Base-by-base conservation (phyloP, 768 basidiomycete genomes). In the Gloeostereum incarnatum region DNA sequence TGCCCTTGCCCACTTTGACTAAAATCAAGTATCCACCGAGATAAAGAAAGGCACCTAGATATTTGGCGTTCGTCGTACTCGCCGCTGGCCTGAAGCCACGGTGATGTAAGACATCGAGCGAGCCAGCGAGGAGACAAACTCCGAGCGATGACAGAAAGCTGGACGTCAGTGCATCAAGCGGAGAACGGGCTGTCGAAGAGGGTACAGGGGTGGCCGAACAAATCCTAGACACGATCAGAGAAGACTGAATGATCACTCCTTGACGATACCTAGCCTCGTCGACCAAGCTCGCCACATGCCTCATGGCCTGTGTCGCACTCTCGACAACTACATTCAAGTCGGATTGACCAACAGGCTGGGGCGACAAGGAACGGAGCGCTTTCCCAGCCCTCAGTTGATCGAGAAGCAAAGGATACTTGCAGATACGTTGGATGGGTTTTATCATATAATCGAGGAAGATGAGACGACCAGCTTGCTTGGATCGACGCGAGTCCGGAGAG, bases 361-460 rank as follows among this genome's bases (percentile, higher is more conserved):
- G 46, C 13, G 39, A 31, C 19, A 45, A 50, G 9, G 50, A 44
- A 26, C 50, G 52, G 20, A 59, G 38, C 10, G 54, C 41, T 44
- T 62, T 62, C 10, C 59, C 51, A 3, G 62, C 55, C 35, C 58
- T 57, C 24, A 96, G 70, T 49, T 85, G 79, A 41, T 79, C 81
- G 31, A 99, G 73, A 6, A 99, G 70, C 36, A 98, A 71, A 13
- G 92, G 90, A 53, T 99, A 99, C 49, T 82, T 87, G 72, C 93
- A 97, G 35, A 99, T 83, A 36, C 92, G 69, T 58, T 99, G 94
- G 11, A 97, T 73, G n/a, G 94, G 94, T 58, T 91, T 91, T 62
- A 99, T 97, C 62, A 97, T 71, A 54, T 92, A 92, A 61, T 98
- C 94, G 47, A 75, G 62, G 56, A 86, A 78, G 41, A 69, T 68